phyloP scores from a whole-genome alignment of 257 asterid genomes.

The Hygrophila difformis region DNA sequence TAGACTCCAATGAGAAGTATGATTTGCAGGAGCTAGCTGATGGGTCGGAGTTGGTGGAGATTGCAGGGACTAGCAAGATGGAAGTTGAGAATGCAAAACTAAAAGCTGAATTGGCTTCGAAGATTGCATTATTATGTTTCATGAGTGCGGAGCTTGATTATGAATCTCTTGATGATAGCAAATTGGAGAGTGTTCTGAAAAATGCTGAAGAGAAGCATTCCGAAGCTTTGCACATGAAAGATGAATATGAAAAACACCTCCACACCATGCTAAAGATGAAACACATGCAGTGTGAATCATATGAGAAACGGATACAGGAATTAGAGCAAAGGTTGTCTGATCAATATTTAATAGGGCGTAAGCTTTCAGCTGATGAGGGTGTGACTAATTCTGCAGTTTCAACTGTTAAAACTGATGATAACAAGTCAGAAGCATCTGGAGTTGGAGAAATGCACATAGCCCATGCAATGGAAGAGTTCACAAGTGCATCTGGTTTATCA shows the following conservation, averaged over 20 bases:
- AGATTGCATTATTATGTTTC: slow-evolving; percentile 74
- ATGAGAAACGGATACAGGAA: slow-evolving; percentile 83
- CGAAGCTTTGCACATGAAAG: slow-evolving; percentile 71
- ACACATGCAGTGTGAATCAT: slow-evolving; percentile 74
- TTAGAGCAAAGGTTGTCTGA: slow-evolving; percentile 87
- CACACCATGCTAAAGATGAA: slow-evolving; percentile 55
- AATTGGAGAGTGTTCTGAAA: slow-evolving; percentile 51
- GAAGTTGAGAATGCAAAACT: slow-evolving; percentile 92
- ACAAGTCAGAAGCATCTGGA: slow-evolving; percentile 51
- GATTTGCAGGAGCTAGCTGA: slow-evolving; percentile 48
- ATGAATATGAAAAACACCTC: slow-evolving; percentile 71
- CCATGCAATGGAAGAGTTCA: slow-evolving; percentile 50
- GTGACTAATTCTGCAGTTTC: slow-evolving; percentile 31
- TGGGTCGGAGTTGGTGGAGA: slow-evolving; percentile 71
- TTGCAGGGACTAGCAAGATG: slow-evolving; percentile 87
- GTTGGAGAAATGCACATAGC: slow-evolving; percentile 21
- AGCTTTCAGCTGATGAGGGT: slow-evolving; percentile 37
- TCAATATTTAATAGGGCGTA: slow-evolving; percentile 39
- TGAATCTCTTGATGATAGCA: slow-evolving; percentile 53
- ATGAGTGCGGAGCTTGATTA: slow-evolving; percentile 50
- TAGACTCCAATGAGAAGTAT: slow-evolving; percentile 30
- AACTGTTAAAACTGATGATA: slow-evolving; percentile 39
- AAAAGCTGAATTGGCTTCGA: slow-evolving; percentile 94
- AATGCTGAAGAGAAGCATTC: slow-evolving; percentile 65
- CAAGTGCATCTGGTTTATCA: slow-evolving; percentile 46